Evolutionary conservation across 108 stramenopile genomes (phyloP).

Genomic region (Discostella pseudostelligera): DNA sequence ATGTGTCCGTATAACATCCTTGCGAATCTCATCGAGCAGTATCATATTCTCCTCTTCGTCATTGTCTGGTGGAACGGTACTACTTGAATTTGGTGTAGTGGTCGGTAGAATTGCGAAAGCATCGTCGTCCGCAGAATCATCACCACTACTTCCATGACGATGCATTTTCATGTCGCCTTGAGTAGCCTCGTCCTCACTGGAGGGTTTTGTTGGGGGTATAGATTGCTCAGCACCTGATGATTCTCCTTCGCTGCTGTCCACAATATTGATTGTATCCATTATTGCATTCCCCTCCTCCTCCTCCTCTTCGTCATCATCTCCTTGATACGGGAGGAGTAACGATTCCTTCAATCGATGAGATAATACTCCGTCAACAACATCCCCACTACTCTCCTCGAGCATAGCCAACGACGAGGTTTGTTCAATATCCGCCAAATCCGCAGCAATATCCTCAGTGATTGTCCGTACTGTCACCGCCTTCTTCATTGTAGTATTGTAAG

Average conservation of each 20-base stretch:
- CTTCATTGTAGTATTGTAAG: neutral
- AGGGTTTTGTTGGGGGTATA: too few species aligned
- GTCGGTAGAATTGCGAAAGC: slow-evolving; percentile 1
- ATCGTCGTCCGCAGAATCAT: slow-evolving; percentile 14
- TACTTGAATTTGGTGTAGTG: neutral
- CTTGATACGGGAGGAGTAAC: slow-evolving; percentile 17
- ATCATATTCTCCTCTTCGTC: slow-evolving; percentile 60
- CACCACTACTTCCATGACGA: too few species aligned
- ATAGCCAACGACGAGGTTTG: neutral
- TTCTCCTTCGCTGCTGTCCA: slow-evolving; percentile 1
- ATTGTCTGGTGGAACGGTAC: slow-evolving; percentile 3
- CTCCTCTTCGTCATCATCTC: slow-evolving; percentile 27
- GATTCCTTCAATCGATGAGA: slow-evolving; percentile 4
- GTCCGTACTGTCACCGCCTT: neutral
- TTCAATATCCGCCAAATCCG: neutral
- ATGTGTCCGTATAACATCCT: slow-evolving; percentile 89
- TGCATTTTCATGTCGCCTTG: too few species aligned
- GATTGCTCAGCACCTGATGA: too few species aligned
- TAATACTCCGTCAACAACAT: too few species aligned
- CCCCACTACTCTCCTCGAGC: neutral
- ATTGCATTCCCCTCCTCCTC: slow-evolving; percentile 21
- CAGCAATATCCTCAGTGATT: neutral
- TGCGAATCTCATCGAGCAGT: slow-evolving; percentile 83
- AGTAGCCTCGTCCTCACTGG: too few species aligned
- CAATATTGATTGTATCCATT: slow-evolving; percentile 11